phyloP scores from a whole-genome alignment of 163 green algal species.

The Scenedesmus sp. region DNA sequence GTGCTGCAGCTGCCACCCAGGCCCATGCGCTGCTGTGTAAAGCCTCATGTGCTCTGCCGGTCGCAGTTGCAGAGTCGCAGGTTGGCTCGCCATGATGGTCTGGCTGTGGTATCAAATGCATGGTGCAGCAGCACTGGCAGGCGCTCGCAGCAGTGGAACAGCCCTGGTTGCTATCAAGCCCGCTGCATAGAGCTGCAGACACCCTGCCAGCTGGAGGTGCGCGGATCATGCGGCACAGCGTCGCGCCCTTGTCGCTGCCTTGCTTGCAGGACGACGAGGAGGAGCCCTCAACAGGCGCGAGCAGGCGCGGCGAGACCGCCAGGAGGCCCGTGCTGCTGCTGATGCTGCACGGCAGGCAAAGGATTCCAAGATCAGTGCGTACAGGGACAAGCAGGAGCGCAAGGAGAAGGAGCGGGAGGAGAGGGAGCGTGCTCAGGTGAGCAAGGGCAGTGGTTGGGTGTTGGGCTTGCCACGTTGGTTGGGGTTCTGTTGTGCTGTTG shows the following conservation, averaged over 20 bases:
- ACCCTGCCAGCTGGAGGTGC: too few species aligned
- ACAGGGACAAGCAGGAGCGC: constrained; percentile 74
- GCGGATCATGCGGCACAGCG: background rate
- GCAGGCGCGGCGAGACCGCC: constrained; percentile 50
- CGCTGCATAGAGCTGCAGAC: too few species aligned
- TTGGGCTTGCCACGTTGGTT: background rate
- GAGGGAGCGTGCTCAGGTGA: constrained; percentile 73
- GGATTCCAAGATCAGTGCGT: constrained; percentile 59
- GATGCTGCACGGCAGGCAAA: constrained; percentile 37
- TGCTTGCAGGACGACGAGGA: constrained; percentile 31
- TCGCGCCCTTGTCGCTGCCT: background rate
- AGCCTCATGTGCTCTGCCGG: background rate
- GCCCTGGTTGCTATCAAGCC: too few species aligned
- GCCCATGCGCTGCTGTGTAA: background rate
- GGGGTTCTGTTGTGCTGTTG: too few species aligned
- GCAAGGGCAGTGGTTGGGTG: background rate
- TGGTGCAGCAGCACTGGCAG: background rate
- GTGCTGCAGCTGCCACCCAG: background rate
- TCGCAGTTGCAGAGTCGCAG: background rate
- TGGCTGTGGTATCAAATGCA: background rate
- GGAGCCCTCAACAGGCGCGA: constrained; percentile 35
- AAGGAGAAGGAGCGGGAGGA: constrained; percentile 82
- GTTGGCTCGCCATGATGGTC: too few species aligned
- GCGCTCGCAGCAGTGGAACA: background rate
- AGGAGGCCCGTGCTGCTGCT: constrained; percentile 57